A percentile compares a stretch with the other conserved stretches of the same genome.
phyloP scores from a whole-genome alignment of 2,329 filamentous ascomycete species.

The Leptosphaerulina australis region DNA sequence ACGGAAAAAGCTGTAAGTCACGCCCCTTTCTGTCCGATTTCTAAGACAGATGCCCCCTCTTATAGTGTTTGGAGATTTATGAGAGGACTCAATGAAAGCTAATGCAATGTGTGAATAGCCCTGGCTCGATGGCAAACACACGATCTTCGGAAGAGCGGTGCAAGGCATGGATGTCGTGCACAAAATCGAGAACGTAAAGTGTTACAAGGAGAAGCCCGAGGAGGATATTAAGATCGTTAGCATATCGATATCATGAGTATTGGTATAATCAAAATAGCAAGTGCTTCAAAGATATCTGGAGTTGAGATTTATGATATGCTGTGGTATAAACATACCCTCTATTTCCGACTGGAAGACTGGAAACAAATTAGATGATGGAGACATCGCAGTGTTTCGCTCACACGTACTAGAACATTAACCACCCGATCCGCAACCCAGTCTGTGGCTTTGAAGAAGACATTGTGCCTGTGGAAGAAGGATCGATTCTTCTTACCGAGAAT shows the following conservation, averaged over 20 bases:
- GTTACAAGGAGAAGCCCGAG: constrained; percentile 90
- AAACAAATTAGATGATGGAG: neutral
- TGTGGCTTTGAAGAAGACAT: constrained; percentile 41
- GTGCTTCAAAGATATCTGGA: neutral
- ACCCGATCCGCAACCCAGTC: constrained; percentile 39
- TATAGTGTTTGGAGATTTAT: constrained; percentile 12
- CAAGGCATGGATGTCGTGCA: constrained; percentile 94
- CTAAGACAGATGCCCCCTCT: too few relatives aligned
- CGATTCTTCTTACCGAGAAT: constrained; percentile 47
- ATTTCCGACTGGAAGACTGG: neutral
- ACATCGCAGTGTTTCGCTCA: neutral
- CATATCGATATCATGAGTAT: constrained; percentile 59
- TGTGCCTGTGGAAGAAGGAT: constrained; percentile 42
- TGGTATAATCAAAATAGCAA: neutral
- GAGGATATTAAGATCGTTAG: constrained; percentile 98
- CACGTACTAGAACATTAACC: constrained; percentile 19
- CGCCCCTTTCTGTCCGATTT: too few relatives aligned
- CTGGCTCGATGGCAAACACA: constrained; percentile 96
- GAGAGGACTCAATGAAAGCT: too few relatives aligned
- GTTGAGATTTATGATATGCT: too few relatives aligned
- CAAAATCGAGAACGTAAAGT: constrained; percentile 89
- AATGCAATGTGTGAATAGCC: constrained; percentile 61
- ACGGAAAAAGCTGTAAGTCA: constrained; percentile 85
- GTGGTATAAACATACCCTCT: too few relatives aligned
- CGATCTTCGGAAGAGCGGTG: constrained; percentile 89